Base-by-base conservation (phyloP, 768 basidiomycete genomes). In the Xerocomus brunneocitrinus region DNA sequence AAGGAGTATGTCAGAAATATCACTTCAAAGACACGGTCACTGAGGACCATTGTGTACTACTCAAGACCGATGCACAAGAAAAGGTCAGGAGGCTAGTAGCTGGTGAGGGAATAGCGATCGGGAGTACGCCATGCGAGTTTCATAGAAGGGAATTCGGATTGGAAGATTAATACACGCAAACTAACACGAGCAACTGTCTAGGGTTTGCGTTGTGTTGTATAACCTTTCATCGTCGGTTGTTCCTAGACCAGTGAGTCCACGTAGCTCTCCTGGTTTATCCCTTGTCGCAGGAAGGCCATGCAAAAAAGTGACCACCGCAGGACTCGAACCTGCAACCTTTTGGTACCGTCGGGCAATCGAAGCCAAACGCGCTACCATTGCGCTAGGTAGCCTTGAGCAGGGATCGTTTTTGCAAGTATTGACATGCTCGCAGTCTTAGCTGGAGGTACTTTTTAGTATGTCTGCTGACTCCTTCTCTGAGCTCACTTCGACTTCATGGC, bases 291-390 rank as follows among this genome's bases (percentile, higher is more conserved):
- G 9, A 8, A 6, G n/a, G 22, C 22, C 19, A 42, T 8, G 19
- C 5, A 60, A 67, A 71, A 57, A 56, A 57, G 66, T 87, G 87
- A 88, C 82, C 84, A 86, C 86, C 84, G 86, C 88, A 89, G 88
- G 88, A 87, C 86, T 90, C 87, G 88, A 90, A 90, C 89, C 88
- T 90, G 87, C 88, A 90, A 85, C 88, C 89, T 89, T 86, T 88
- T 89, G 88, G 87, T 90, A 59, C 75, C 82, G 71, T 74, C 71
- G 58, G 76, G 82, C 83, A 63, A 79, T 87, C 86, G 87, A 89
- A 89, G 87, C 87, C 87, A 89, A 87, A 89, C 86, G 87, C 87
- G 87, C 87, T 89, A 88, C 87, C 87, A 89, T 89, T 89, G 87
- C 85, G 87, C 87, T 75, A 89, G 84, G 85, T 81, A 84, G 80